A percentile compares a stretch with the other conserved stretches of the same genome.
These are phyloP conservation scores for Penicillium digitatum DNA, from an alignment of 2,329 filamentous ascomycete genomes.

Conservation along the genomic window DNA sequence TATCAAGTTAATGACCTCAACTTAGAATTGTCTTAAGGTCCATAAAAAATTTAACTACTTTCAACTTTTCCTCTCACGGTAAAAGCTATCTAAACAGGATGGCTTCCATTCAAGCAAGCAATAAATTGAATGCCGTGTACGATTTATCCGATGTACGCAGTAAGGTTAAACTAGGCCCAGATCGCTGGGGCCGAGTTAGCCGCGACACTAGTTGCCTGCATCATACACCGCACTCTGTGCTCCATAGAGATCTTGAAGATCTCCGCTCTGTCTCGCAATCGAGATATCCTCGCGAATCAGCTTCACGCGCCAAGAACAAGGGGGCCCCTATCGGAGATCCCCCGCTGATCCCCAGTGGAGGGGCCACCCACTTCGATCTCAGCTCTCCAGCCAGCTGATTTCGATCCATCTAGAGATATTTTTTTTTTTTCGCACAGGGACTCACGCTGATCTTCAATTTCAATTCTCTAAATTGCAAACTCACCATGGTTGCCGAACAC, in stretches of 20 bases:
- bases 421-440: neutral
- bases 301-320: conserved; percentile 13
- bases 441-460: neutral
- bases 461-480: neutral
- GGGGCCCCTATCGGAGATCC: conserved; percentile 13
- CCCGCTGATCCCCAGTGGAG: conserved; percentile 16
- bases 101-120: neutral
- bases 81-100: neutral
- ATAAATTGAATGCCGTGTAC: neutral
- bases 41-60: neutral
- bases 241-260: neutral
- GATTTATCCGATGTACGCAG: neutral
- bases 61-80: neutral
- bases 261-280: neutral
- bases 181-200: neutral
- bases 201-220: neutral
- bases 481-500: conserved; percentile 38
- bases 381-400: conserved; percentile 1
- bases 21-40: neutral
- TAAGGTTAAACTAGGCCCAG: neutral
- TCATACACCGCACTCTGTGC: neutral
- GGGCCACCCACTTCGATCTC: conserved; percentile 12
- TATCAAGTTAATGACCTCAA: neutral
- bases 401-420: neutral
- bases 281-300: conserved; percentile 13